Conservation (phyloP, 495 filamentous ascomycete genomes). For the Aspergillus bridgeri region DNA sequence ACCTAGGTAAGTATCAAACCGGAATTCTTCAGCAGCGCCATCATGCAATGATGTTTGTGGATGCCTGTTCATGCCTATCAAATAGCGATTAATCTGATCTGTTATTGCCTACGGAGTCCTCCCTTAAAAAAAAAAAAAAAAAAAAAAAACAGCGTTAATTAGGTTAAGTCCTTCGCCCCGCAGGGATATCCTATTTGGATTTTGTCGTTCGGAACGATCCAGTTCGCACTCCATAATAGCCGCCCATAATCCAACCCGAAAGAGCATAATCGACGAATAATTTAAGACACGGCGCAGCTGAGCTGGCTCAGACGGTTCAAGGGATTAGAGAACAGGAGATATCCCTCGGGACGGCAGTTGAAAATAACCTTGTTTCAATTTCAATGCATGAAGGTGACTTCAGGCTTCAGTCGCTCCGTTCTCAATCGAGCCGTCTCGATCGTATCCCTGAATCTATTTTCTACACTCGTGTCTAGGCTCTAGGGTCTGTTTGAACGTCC, state of each 20-base stretch:
- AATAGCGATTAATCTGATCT: slow-evolving; percentile 1
- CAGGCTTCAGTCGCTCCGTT: too few relatives aligned
- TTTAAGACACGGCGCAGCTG: background rate
- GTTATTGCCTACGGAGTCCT: too few relatives aligned
- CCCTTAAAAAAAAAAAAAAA: too few relatives aligned
- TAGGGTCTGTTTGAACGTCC: background rate
- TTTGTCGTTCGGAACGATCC: slow-evolving; percentile 2
- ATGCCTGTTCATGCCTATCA: background rate
- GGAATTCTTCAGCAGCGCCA: background rate
- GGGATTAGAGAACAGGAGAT: slow-evolving; percentile 1
- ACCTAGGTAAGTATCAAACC: too few relatives aligned
- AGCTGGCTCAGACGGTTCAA: background rate
- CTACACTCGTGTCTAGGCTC: background rate
- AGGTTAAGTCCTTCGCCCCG: slow-evolving; percentile 4
- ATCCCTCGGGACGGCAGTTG: slow-evolving; percentile 26
- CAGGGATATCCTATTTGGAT: slow-evolving; percentile 1
- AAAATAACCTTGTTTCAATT: slow-evolving; percentile 26
- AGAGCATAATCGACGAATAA: background rate
- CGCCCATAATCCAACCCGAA: background rate
- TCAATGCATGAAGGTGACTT: slow-evolving; percentile 13
- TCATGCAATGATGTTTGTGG: background rate
- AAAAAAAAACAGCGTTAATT: too few relatives aligned
- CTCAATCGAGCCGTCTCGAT: too few relatives aligned
- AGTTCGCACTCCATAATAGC: slow-evolving; percentile 1
- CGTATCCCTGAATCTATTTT: background rate